Base-by-base conservation (phyloP, 2,329 filamentous ascomycete species). In the Aureobasidium sp. region DNA sequence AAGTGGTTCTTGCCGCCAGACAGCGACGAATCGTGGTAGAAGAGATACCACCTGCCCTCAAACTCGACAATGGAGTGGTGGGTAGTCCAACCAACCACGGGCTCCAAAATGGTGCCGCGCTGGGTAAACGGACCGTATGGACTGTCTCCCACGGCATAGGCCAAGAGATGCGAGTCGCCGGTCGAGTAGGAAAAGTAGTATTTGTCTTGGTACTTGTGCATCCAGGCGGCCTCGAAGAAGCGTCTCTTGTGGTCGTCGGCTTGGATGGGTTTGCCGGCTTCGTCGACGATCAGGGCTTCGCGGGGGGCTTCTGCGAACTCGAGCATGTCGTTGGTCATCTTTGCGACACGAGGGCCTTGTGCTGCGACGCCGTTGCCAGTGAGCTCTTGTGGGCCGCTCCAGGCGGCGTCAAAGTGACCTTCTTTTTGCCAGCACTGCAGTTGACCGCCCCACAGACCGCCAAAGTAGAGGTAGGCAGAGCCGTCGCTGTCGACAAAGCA, bases 161-260 rank as follows among this genome's bases (percentile, higher is more conserved):
- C 87, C 36, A 92, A 77, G 72, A 81, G 89, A 73, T 91, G 89
- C 36, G 88, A 87, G 74, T 91, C 89, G 22, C 89, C 89, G 1
- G 88, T 91, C 65, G 87, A 89, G 76, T 90, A 90, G 61, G 83
- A 87, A 71, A 91, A 88, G 77, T 90, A 90, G 75, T 91, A 91
- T 64, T 78, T 81, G 1, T 81, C 86, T 0, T 81, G 76, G 69
- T 84, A 83, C 79, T 88, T 89, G 76, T 91, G 88, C 80, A 90
- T 79, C 89, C 88, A 91, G 2, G 88, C 85, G 0, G 88, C 89
- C 75, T 92, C 89, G 72, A 92, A 91, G 80, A 92, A 92, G 8
- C 89, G 81, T 17, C 86, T 75, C 64, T 87, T 86, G 71, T 91
- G 89, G 72, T 91, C 87, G 67, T 87, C 82, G 11, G 86, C 85